phyloP scores from a whole-genome alignment of 2,329 filamentous ascomycete genomes.

The Rutstroemia sp. region DNA sequence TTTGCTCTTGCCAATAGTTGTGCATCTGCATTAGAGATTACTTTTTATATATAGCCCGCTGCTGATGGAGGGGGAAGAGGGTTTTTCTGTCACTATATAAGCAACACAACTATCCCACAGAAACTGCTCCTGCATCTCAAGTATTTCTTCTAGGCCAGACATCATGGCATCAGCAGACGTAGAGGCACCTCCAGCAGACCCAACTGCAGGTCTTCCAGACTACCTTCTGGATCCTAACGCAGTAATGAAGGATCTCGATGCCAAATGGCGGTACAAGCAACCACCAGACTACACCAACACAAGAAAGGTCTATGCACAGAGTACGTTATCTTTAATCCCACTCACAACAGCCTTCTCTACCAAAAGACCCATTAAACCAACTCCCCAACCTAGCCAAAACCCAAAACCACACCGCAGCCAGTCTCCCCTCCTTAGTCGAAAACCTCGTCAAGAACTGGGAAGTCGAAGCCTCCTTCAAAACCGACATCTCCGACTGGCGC shows the following conservation, averaged over 20 bases:
- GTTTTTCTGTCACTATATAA: not conserved
- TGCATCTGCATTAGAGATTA: not conserved
- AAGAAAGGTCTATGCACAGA: slow-evolving; percentile 48
- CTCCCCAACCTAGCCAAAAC: slow-evolving; percentile 42
- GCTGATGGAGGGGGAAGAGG: not conserved
- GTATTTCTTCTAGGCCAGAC: not conserved
- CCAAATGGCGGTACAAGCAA: slow-evolving; percentile 51
- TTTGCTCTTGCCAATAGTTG: not conserved
- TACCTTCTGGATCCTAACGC: slow-evolving; percentile 52
- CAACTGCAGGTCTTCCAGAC: slow-evolving; percentile 38
- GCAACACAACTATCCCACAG: not conserved
- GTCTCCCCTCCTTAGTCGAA: slow-evolving; percentile 53
- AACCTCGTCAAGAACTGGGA: slow-evolving; percentile 71
- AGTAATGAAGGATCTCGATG: slow-evolving; percentile 44
- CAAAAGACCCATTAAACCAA: not conserved
- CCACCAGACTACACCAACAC: slow-evolving; percentile 60
- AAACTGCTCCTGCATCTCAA: not conserved
- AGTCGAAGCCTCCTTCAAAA: slow-evolving; percentile 63
- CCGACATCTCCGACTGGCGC: slow-evolving; percentile 52
- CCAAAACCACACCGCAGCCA: slow-evolving; percentile 46
- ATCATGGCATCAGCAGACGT: not conserved
- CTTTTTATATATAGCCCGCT: not conserved
- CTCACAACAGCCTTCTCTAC: not conserved
- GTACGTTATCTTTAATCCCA: slow-evolving; percentile 34
- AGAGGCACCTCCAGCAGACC: slow-evolving; percentile 5